Evolutionary conservation across 495 filamentous ascomycete genomes (phyloP).

Genomic region (Podospora bellae-mahoneyi): DNA sequence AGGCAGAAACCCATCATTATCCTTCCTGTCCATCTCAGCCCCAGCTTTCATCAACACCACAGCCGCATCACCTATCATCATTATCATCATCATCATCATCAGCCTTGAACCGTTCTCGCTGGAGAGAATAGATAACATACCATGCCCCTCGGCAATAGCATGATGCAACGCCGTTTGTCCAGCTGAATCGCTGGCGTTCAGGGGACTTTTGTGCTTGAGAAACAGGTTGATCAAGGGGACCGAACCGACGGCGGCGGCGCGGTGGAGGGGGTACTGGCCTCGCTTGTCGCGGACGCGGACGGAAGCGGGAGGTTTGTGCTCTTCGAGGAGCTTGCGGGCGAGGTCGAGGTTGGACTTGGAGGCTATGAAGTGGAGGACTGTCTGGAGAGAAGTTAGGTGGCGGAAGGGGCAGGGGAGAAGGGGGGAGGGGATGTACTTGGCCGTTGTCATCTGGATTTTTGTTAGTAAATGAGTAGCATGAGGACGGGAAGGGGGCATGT

Average conservation of each 20-base stretch:
- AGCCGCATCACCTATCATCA: slow-evolving; percentile 64
- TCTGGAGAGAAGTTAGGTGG: slow-evolving; percentile 43
- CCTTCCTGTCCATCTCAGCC: slow-evolving; percentile 76
- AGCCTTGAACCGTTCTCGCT: not conserved
- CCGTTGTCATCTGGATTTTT: slow-evolving; percentile 46
- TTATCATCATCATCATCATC: not conserved
- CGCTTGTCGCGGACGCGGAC: slow-evolving; percentile 79
- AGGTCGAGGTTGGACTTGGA: slow-evolving; percentile 83
- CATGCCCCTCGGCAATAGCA: slow-evolving; percentile 89
- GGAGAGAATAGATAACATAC: slow-evolving; percentile 28
- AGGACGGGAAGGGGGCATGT: not conserved
- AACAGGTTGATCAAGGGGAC: slow-evolving; percentile 80
- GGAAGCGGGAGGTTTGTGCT: slow-evolving; percentile 67
- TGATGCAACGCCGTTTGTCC: slow-evolving; percentile 91
- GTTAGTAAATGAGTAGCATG: slow-evolving; percentile 15
- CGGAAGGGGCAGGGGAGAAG: not conserved
- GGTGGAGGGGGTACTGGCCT: slow-evolving; percentile 81
- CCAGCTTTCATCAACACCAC: slow-evolving; percentile 77
- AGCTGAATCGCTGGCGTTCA: slow-evolving; percentile 81
- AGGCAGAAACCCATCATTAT: slow-evolving; percentile 66
- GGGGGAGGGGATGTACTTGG: slow-evolving; percentile 46
- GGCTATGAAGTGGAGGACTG: slow-evolving; percentile 85
- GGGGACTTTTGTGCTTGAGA: slow-evolving; percentile 71
- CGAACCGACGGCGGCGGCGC: slow-evolving; percentile 85
- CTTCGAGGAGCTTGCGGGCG: slow-evolving; percentile 68